phyloP scores from a whole-genome alignment of 306 rosid genomes.

The Quercus rubra region DNA sequence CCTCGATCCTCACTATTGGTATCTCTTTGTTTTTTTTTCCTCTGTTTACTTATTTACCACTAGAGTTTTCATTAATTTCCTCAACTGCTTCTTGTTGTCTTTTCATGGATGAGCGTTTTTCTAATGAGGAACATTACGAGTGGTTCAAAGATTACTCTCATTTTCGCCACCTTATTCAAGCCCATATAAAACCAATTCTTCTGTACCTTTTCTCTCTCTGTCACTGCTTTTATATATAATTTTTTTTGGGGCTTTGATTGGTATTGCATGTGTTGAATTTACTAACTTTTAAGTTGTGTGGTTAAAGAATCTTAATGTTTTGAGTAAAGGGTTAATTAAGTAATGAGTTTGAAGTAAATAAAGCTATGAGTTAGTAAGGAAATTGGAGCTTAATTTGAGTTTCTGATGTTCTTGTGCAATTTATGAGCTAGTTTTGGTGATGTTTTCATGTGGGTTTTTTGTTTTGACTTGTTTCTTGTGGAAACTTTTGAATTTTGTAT shows the following conservation, averaged over 20 bases:
- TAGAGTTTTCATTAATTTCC: neutral
- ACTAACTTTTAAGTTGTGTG: neutral
- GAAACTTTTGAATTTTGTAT: neutral
- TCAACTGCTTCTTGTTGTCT: slow-evolving; percentile 2
- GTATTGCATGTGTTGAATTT: neutral
- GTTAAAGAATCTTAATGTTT: neutral
- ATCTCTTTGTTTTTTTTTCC: neutral
- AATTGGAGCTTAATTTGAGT: neutral
- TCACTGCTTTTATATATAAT: neutral
- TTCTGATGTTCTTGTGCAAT: neutral
- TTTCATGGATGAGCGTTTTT: slow-evolving; percentile 74
- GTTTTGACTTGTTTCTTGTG: neutral
- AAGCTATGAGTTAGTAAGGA: neutral
- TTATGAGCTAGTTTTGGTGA: neutral
- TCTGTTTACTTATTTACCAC: neutral
- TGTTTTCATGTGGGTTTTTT: neutral
- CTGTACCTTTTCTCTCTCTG: slow-evolving; percentile 34
- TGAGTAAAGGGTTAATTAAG: neutral
- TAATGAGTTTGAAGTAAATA: neutral
- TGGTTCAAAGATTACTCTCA: slow-evolving; percentile 95
- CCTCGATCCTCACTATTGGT: slow-evolving; percentile 87
- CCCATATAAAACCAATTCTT: slow-evolving; percentile 53
- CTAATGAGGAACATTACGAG: slow-evolving; percentile 77
- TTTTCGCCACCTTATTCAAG: slow-evolving; percentile 78
- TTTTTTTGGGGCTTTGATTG: neutral